A percentile compares a stretch with the other conserved stretches of the same genome.
Evolutionary conservation across 768 basidiomycete species (phyloP).

Genomic region (Calocera cornea): DNA sequence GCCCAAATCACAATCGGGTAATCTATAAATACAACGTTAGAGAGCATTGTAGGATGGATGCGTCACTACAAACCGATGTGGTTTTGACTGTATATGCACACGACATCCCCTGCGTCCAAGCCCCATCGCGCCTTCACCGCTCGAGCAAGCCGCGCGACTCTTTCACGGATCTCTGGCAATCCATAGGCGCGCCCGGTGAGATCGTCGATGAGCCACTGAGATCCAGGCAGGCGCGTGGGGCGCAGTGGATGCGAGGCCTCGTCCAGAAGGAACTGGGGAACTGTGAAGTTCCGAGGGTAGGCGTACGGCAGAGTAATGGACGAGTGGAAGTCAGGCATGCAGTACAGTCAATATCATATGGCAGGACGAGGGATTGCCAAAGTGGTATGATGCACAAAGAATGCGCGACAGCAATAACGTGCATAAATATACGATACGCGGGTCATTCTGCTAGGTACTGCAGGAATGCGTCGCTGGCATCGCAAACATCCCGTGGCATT

Average conservation of each 20-base stretch:
- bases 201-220: neutral
- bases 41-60: neutral
- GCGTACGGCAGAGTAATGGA: neutral
- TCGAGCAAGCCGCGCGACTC: slow-evolving; percentile 16
- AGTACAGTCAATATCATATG: too few species aligned
- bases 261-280: neutral
- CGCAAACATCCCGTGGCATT: too few species aligned
- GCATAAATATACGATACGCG: too few species aligned
- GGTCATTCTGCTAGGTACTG: too few species aligned
- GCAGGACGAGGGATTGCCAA: too few species aligned
- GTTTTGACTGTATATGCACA: slow-evolving; percentile 52
- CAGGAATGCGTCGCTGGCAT: neutral
- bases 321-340: neutral
- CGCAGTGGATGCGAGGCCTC: neutral
- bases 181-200: neutral
- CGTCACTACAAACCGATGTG: slow-evolving; percentile 41
- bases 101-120: slow-evolving; percentile 25
- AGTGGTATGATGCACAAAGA: too few species aligned
- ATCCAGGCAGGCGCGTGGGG: neutral
- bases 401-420: too few species aligned
- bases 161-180: neutral
- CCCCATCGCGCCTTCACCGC: slow-evolving; percentile 10
- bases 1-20: slow-evolving; percentile 40
- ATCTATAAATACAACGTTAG: neutral
- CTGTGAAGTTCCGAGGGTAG: neutral